Percentiles rank a stretch among this genome's conserved stretches.
These are phyloP conservation scores for Pseudogymnoascus destructans DNA, from an alignment of 2,329 filamentous ascomycete species.

Conservation along the genomic window DNA sequence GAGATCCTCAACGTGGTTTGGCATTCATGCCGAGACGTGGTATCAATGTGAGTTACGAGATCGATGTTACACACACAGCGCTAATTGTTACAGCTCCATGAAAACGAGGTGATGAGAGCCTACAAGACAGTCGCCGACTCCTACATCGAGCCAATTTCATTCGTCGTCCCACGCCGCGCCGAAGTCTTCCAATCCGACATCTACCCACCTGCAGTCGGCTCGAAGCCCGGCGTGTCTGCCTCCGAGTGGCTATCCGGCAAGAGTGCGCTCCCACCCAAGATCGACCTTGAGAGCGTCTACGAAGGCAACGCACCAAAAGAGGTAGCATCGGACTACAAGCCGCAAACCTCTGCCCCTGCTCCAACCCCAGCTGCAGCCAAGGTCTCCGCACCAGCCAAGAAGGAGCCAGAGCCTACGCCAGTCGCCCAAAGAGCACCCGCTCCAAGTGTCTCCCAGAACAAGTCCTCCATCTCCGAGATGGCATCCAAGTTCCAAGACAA, in stretches of 20 bases:
- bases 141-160: conserved; percentile 94
- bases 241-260: conserved; percentile 81
- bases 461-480: conserved; percentile 72
- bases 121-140: conserved; percentile 95
- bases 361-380: conserved; percentile 34
- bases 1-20: conserved; percentile 84
- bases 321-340: conserved; percentile 55
- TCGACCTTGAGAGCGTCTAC: conserved; percentile 85
- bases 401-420: conserved; percentile 38
- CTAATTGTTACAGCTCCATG: conserved; percentile 51
- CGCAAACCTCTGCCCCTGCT: conserved; percentile 35
- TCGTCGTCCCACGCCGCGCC: conserved; percentile 85
- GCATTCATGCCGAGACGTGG: conserved; percentile 91
- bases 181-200: conserved; percentile 97
- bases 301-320: conserved; percentile 72
- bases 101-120: conserved; percentile 89
- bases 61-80: neutral
- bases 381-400: conserved; percentile 34
- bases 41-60: conserved; percentile 53
- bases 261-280: conserved; percentile 73
- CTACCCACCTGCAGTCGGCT: conserved; percentile 72
- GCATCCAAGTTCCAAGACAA: conserved; percentile 77
- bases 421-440: conserved; percentile 42
- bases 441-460: conserved; percentile 69
- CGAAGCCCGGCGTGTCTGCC: conserved; percentile 67